Evolutionary conservation across 1,139 yeast genomes (phyloP).

Genomic region (Kurtzmaniella quercitrusa): DNA sequence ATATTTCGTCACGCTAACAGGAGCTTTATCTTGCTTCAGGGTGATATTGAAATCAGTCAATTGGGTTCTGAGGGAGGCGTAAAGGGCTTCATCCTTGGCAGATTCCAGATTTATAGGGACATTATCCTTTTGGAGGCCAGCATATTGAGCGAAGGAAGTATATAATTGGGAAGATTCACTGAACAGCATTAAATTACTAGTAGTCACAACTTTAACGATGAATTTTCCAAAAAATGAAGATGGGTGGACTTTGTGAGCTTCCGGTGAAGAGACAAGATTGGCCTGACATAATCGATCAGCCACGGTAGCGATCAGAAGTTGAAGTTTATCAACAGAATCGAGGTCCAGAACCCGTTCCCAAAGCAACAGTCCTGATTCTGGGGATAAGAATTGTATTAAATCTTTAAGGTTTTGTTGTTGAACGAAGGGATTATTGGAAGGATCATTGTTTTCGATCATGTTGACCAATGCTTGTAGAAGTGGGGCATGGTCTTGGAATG

Average conservation of each 20-base stretch:
- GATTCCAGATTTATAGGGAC: slow-evolving; percentile 3
- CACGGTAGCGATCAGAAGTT: background rate
- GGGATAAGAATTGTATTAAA: background rate
- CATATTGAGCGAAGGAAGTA: slow-evolving; percentile 46
- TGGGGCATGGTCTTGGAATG: background rate
- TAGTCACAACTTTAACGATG: slow-evolving; percentile 36
- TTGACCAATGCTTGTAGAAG: background rate
- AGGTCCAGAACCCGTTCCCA: background rate
- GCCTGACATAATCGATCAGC: background rate
- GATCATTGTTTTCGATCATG: background rate
- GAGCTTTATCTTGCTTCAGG: slow-evolving; percentile 11
- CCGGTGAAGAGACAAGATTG: background rate
- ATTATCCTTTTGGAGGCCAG: background rate
- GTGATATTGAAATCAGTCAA: slow-evolving; percentile 18
- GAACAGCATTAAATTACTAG: slow-evolving; percentile 53
- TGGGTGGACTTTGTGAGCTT: slow-evolving; percentile 11
- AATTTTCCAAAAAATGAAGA: slow-evolving; percentile 37
- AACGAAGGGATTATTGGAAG: background rate
- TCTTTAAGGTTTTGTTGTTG: background rate
- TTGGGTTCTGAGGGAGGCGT: slow-evolving; percentile 17
- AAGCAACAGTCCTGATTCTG: background rate
- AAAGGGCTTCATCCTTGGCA: slow-evolving; percentile 14
- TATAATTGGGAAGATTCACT: slow-evolving; percentile 55
- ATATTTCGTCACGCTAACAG: slow-evolving; percentile 44
- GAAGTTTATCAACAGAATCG: background rate